These are phyloP conservation scores for Ceriops zippeliana DNA, from an alignment of 345 rosid species.

Conservation along the genomic window DNA sequence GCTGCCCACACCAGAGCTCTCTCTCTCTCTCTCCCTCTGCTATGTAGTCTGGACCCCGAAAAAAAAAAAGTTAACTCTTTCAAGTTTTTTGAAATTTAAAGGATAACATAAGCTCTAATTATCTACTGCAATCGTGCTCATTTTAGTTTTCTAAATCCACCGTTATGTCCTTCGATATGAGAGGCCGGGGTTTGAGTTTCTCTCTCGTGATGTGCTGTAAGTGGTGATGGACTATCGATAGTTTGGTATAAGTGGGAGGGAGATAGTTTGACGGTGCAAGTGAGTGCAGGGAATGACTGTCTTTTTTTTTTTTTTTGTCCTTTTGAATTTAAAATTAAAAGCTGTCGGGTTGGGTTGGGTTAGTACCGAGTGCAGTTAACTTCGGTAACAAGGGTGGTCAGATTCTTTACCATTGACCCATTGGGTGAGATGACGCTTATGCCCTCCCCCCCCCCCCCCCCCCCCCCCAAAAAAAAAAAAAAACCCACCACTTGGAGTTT, in stretches of 20 bases:
- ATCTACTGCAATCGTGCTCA: slow-evolving; percentile 1
- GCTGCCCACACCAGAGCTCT: slow-evolving; percentile 7
- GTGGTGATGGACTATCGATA: too few species aligned
- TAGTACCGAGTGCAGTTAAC: slow-evolving; percentile 33
- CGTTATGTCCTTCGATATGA: too few species aligned
- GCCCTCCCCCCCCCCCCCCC: not conserved
- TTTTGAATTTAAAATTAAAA: slow-evolving; percentile 5
- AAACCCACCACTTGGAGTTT: too few species aligned
- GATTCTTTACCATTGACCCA: slow-evolving; percentile 27
- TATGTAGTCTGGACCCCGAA: not conserved
- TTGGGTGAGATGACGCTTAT: slow-evolving; percentile 14
- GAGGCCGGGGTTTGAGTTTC: too few species aligned
- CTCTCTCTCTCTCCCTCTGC: not conserved
- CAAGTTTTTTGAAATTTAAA: not conserved
- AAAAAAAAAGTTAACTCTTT: not conserved
- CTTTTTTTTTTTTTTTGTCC: too few species aligned
- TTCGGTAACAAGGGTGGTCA: slow-evolving; percentile 32
- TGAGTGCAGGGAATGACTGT: slow-evolving; percentile 1
- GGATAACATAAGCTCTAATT: not conserved
- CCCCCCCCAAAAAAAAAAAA: too few species aligned
- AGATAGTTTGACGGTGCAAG: not conserved
- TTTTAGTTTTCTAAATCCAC: not conserved
- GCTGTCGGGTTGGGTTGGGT: slow-evolving; percentile 13
- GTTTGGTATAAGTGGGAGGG: not conserved
- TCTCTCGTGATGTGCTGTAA: too few species aligned